A percentile compares a stretch with the other conserved stretches of the same genome.
Conservation (phyloP, 164 flowering plant species). For the Annona cherimola region DNA sequence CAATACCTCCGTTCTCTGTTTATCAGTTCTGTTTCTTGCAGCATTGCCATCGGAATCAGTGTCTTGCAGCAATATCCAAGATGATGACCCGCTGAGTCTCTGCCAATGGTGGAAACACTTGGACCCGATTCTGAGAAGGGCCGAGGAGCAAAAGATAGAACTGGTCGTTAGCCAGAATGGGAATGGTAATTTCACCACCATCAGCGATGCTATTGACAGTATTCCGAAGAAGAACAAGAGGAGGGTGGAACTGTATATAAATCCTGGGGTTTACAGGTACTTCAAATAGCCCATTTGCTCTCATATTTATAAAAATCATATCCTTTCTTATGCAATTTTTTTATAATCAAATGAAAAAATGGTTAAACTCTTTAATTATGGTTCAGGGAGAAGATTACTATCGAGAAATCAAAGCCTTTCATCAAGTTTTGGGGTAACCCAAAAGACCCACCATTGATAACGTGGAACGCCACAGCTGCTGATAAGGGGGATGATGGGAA, state of each 20-base stretch:
- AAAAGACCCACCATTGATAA: slow-evolving; percentile 47
- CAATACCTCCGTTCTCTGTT: neutral
- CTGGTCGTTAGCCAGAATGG: slow-evolving; percentile 44
- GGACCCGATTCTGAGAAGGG: slow-evolving; percentile 34
- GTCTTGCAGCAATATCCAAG: slow-evolving; percentile 5
- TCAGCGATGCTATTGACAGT: slow-evolving; percentile 33
- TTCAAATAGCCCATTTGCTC: neutral
- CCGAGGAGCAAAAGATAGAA: slow-evolving; percentile 36
- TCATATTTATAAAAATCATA: neutral
- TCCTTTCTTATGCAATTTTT: neutral
- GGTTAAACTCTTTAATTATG: neutral
- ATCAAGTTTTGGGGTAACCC: slow-evolving; percentile 57
- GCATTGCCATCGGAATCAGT: slow-evolving; percentile 2
- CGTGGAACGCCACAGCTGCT: slow-evolving; percentile 64
- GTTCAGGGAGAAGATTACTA: slow-evolving; percentile 54
- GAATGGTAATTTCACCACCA: slow-evolving; percentile 28
- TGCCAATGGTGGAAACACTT: slow-evolving; percentile 2
- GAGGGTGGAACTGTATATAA: slow-evolving; percentile 37
- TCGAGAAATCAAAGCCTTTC: slow-evolving; percentile 40
- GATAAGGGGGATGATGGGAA: slow-evolving; percentile 34
- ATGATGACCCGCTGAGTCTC: neutral
- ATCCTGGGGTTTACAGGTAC: slow-evolving; percentile 51
- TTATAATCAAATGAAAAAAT: neutral
- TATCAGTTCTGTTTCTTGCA: slow-evolving; percentile 17
- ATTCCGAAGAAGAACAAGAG: slow-evolving; percentile 34